Percentiles rank a stretch among this genome's conserved stretches.
phyloP scores from a whole-genome alignment of 1,284 basidiomycete species.

The Thecaphora frezii region DNA sequence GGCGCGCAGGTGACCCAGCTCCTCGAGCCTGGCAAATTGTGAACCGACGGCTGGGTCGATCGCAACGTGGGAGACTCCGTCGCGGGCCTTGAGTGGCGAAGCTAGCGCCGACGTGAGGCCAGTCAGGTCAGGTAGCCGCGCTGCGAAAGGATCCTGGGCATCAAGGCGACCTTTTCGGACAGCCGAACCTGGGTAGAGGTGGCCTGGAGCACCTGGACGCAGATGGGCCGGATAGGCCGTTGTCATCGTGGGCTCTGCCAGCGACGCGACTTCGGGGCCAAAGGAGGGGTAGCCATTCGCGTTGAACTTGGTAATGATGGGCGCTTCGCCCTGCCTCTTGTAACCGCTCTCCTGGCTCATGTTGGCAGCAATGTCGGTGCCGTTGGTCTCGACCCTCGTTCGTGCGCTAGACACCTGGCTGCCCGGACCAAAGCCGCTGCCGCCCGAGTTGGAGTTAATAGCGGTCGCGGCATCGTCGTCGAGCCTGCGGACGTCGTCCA shows the following conservation, averaged over 20 bases:
- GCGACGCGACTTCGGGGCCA: constrained; percentile 13
- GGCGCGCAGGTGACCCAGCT: constrained; percentile 32
- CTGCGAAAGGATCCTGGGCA: constrained; percentile 11
- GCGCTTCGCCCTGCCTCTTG: not conserved
- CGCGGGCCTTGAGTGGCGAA: constrained; percentile 31
- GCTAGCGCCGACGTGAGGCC: constrained; percentile 39
- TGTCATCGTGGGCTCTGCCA: not conserved
- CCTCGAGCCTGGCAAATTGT: constrained; percentile 28
- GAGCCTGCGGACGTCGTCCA: not conserved
- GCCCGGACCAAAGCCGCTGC: constrained; percentile 36
- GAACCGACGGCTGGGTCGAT: constrained; percentile 28
- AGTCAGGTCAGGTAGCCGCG: constrained; percentile 39
- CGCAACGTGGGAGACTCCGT: constrained; percentile 27
- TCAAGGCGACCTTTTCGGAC: not conserved
- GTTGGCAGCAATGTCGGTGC: not conserved
- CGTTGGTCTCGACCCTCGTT: constrained; percentile 19
- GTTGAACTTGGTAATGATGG: constrained; percentile 15
- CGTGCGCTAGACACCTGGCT: constrained; percentile 35
- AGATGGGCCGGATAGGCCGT: not conserved
- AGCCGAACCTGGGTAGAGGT: not conserved
- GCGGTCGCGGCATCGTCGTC: constrained; percentile 22
- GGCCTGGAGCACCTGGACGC: constrained; percentile 1
- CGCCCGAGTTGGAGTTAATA: constrained; percentile 33
- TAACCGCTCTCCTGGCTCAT: not conserved
- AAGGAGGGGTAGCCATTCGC: constrained; percentile 22